A percentile compares a stretch with the other conserved stretches of the same genome.
Evolutionary conservation across 2,329 filamentous ascomycete species (phyloP).

Genomic region (Verticillium dahliae): DNA sequence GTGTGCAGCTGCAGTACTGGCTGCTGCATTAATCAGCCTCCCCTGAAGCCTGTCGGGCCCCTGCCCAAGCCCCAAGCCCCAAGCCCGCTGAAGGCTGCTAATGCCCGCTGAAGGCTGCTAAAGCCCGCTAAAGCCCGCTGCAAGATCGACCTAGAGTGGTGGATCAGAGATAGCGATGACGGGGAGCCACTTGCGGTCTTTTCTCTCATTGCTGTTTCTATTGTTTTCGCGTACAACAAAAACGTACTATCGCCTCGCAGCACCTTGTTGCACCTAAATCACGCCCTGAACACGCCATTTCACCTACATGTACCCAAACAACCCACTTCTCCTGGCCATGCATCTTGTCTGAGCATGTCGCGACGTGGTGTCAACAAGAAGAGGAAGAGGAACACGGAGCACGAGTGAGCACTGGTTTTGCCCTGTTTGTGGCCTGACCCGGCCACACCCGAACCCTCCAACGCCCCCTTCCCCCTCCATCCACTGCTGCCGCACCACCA

Average conservation of each 20-base stretch:
- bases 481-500: not conserved
- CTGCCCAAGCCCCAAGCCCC: not conserved
- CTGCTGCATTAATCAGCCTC: not conserved
- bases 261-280: not conserved
- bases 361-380: not conserved
- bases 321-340: not conserved
- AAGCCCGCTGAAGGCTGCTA: not conserved
- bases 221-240: not conserved
- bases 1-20: no score
- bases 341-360: not conserved
- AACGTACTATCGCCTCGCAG: not conserved
- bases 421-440: not conserved
- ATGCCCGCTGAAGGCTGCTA: not conserved
- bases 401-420: not conserved
- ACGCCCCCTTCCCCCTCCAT: not conserved
- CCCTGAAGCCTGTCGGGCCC: not conserved
- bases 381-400: not conserved
- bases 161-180: not conserved
- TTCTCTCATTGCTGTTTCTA: not conserved
- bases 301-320: not conserved
- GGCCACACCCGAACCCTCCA: not conserved
- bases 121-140: not conserved
- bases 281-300: not conserved
- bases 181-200: not conserved
- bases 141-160: not conserved